A percentile compares a stretch with the other conserved stretches of the same genome.
Conservation (phyloP, 116 monocot genomes). For the Iris pallida region DNA sequence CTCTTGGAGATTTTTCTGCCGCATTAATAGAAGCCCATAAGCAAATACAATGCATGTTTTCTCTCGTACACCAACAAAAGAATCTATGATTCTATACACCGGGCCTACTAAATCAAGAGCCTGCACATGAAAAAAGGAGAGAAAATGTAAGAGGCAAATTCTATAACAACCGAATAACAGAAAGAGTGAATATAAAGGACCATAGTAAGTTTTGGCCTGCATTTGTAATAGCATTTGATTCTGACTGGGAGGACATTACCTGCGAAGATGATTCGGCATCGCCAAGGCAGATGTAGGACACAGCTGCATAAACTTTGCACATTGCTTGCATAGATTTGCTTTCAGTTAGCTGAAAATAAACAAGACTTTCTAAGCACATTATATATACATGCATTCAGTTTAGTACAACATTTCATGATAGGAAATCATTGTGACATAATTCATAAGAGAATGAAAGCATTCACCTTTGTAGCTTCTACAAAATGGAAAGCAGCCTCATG, state of each 20-base stretch:
- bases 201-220: not conserved
- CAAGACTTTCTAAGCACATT: conserved; percentile 10
- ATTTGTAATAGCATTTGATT: not conserved
- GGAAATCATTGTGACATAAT: not conserved
- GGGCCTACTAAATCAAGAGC: conserved; percentile 97
- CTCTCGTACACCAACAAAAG: conserved; percentile 92
- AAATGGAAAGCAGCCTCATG: conserved; percentile 94
- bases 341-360: conserved; percentile 66
- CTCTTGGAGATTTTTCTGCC: conserved; percentile 96
- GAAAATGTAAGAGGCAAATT: not conserved
- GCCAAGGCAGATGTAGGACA: conserved; percentile 92
- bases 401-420: not conserved
- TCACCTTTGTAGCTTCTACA: conserved; percentile 81
- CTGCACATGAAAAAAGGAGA: conserved; percentile 28
- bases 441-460: conserved; percentile 7
- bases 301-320: conserved; percentile 98
- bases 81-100: conserved; percentile 83
- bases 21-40: conserved; percentile 95
- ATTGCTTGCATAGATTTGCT: conserved; percentile 93
- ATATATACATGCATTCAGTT: conserved; percentile 9
- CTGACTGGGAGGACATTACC: conserved; percentile 26
- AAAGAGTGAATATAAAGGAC: not conserved
- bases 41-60: conserved; percentile 94
- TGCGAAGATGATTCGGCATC: conserved; percentile 90
- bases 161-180: not conserved